Percentiles rank a stretch among this genome's conserved stretches.
phyloP scores from a whole-genome alignment of 371 early-diverging fungal genomes.

The Circinella umbellata region DNA sequence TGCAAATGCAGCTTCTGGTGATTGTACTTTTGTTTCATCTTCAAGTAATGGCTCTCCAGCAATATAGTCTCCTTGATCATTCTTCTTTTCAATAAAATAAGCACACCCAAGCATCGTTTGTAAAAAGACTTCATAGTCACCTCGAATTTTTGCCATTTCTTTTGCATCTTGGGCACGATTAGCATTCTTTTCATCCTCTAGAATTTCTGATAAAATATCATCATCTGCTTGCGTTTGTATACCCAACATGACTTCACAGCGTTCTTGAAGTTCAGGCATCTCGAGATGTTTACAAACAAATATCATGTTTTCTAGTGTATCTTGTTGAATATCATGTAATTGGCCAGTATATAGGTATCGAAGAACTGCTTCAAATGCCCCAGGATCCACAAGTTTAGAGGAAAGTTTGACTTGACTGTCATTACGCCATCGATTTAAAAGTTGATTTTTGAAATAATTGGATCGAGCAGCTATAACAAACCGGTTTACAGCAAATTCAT shows the following conservation, averaged over 20 bases:
- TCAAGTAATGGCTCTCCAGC: slow-evolving; percentile 2
- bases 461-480: slow-evolving; percentile 42
- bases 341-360: slow-evolving; percentile 46
- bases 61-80: not conserved
- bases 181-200: slow-evolving; percentile 20
- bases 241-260: slow-evolving; percentile 18
- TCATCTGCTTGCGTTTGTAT: not conserved
- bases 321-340: slow-evolving; percentile 20
- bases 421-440: slow-evolving; percentile 28
- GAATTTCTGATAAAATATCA: not conserved
- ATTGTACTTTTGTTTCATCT: not conserved
- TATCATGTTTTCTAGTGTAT: slow-evolving; percentile 28
- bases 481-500: slow-evolving; percentile 38
- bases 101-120: slow-evolving; percentile 15
- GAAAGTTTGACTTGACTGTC: slow-evolving; percentile 24
- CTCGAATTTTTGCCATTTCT: slow-evolving; percentile 32
- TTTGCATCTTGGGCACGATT: slow-evolving; percentile 25
- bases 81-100: slow-evolving; percentile 3
- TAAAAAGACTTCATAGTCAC: slow-evolving; percentile 39
- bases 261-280: slow-evolving; percentile 22
- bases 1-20: slow-evolving; percentile 23
- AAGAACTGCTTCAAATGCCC: slow-evolving; percentile 34
- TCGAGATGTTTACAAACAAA: slow-evolving; percentile 37
- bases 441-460: slow-evolving; percentile 25
- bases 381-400: slow-evolving; percentile 28